Conservation (phyloP, 306 rosid species). For the Pterocarpus macrocarpus region DNA sequence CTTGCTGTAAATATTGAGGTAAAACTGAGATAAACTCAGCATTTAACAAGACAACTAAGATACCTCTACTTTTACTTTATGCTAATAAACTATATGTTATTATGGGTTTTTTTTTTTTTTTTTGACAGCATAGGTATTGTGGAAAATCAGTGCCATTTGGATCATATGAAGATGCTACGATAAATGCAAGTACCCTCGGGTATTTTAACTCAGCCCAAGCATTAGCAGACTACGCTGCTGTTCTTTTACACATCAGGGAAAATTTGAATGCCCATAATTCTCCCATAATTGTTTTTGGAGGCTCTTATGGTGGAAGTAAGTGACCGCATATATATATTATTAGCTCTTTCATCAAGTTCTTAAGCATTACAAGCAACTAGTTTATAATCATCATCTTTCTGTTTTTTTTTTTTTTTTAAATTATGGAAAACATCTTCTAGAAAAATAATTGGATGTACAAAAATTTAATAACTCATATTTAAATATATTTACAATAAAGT, state of each 20-base stretch:
- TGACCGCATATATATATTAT: not conserved
- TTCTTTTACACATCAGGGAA: constrained; percentile 57
- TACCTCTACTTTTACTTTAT: too few species aligned
- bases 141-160: constrained; percentile 71
- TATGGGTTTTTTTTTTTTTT: not conserved
- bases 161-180: constrained; percentile 49
- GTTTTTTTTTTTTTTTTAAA: too few species aligned
- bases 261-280: constrained; percentile 49
- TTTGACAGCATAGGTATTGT: constrained; percentile 50
- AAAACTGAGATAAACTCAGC: not conserved
- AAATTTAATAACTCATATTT: too few species aligned
- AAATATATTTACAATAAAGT: too few species aligned
- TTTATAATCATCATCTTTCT: too few species aligned
- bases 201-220: constrained; percentile 70
- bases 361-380: too few species aligned
- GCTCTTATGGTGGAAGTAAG: constrained; percentile 77
- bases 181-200: constrained; percentile 51
- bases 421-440: too few species aligned
- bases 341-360: too few species aligned
- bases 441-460: too few species aligned
- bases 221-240: constrained; percentile 66
- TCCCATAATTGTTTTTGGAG: constrained; percentile 65
- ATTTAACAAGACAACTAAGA: too few species aligned
- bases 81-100: too few species aligned
- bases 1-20: constrained; percentile 63